phyloP scores from a whole-genome alignment of 2,329 filamentous ascomycete species.

The Plectosphaerella cucumerina region DNA sequence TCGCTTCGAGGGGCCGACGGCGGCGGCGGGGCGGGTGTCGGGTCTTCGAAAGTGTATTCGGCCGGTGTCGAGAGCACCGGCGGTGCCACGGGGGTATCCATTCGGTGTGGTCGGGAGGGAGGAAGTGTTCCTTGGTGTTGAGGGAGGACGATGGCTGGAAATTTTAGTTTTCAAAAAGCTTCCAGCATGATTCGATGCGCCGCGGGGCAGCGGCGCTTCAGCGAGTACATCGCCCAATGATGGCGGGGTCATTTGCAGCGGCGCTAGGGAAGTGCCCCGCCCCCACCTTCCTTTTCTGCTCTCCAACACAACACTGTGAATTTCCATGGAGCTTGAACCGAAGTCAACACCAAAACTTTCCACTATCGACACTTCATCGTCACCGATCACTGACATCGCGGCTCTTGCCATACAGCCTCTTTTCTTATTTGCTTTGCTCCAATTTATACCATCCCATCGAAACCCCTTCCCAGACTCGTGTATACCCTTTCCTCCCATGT shows the following conservation, averaged over 20 bases:
- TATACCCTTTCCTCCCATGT: too few species aligned
- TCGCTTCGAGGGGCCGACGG: conserved; percentile 40
- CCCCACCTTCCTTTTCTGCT: not conserved
- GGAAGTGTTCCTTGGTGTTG: conserved; percentile 22
- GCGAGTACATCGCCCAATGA: not conserved
- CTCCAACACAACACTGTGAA: too few species aligned
- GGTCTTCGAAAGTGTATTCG: conserved; percentile 52
- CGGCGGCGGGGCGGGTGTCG: conserved; percentile 29
- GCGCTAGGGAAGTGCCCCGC: not conserved
- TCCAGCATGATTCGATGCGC: not conserved
- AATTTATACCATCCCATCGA: too few species aligned
- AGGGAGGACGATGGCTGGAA: not conserved
- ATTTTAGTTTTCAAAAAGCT: conserved; percentile 1
- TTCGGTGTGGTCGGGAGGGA: conserved; percentile 22
- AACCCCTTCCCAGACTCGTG: too few species aligned
- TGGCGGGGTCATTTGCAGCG: not conserved
- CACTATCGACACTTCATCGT: too few species aligned
- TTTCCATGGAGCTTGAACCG: too few species aligned
- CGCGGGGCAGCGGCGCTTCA: not conserved
- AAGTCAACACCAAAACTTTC: too few species aligned
- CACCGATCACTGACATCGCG: too few species aligned
- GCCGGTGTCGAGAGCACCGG: conserved; percentile 63
- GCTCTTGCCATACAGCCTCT: too few species aligned
- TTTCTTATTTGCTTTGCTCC: too few species aligned
- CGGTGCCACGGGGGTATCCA: conserved; percentile 25